These are phyloP conservation scores for Fusarium transvaalense DNA, from an alignment of 2,329 filamentous ascomycete species.

Conservation along the genomic window DNA sequence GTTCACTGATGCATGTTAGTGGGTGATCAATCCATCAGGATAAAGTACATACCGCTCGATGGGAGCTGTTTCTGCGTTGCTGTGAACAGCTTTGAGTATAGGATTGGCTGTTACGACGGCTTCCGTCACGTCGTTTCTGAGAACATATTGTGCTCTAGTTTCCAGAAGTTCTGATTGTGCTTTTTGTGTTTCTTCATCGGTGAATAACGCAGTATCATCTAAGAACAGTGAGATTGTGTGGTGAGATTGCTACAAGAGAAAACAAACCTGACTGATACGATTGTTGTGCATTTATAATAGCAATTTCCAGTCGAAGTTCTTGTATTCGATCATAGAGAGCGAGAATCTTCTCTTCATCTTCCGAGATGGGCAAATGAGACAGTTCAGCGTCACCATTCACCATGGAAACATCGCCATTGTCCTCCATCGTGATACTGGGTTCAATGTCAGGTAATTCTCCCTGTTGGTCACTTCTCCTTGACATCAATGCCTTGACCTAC, in stretches of 20 bases:
- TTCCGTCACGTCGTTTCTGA: slow-evolving; percentile 77
- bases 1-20: slow-evolving; percentile 62
- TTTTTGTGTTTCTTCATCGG: slow-evolving; percentile 65
- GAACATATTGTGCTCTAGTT: slow-evolving; percentile 75
- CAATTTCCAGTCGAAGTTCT: slow-evolving; percentile 78
- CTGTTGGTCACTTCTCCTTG: neutral
- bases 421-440: slow-evolving; percentile 44
- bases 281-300: slow-evolving; percentile 69
- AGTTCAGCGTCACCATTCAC: slow-evolving; percentile 51
- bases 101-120: slow-evolving; percentile 79
- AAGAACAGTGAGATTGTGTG: slow-evolving; percentile 24
- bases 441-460: neutral
- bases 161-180: slow-evolving; percentile 77
- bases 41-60: slow-evolving; percentile 71
- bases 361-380: slow-evolving; percentile 67
- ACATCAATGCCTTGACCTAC: neutral
- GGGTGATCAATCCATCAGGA: neutral
- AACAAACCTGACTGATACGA: slow-evolving; percentile 53
- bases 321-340: slow-evolving; percentile 78
- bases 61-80: slow-evolving; percentile 71
- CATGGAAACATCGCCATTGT: slow-evolving; percentile 49
- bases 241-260: neutral
- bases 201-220: slow-evolving; percentile 51
- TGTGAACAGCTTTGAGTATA: slow-evolving; percentile 81
- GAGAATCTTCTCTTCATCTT: slow-evolving; percentile 74